Conservation (phyloP, 2,329 filamentous ascomycete genomes). For the Juglanconis sp. region DNA sequence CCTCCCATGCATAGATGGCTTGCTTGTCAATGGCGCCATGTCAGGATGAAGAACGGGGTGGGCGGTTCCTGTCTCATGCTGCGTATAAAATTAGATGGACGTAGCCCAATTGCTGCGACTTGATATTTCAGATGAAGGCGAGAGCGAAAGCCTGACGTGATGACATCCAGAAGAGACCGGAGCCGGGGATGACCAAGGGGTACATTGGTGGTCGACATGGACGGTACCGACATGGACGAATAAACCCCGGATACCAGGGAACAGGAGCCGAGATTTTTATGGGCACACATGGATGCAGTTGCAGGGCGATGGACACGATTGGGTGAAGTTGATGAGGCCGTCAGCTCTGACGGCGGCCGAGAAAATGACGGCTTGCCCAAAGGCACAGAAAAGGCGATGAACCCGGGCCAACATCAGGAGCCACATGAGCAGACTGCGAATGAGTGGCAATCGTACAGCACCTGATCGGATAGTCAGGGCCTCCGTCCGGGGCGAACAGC, state of each 20-base stretch:
- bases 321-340: background rate
- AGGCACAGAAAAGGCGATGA: slow-evolving; percentile 10
- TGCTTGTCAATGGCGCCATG: slow-evolving; percentile 5
- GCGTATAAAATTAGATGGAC: slow-evolving; percentile 16
- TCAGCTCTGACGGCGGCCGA: background rate
- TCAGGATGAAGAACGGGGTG: background rate
- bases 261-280: slow-evolving; percentile 12
- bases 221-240: background rate
- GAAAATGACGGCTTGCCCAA: slow-evolving; percentile 20
- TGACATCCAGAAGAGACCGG: background rate
- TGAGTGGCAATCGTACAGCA: background rate
- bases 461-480: too few relatives aligned
- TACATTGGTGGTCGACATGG: too few relatives aligned
- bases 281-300: background rate
- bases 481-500: too few relatives aligned
- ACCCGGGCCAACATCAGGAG: background rate
- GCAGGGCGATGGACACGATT: background rate
- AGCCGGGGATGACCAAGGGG: background rate
- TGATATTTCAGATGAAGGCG: background rate
- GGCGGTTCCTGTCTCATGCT: slow-evolving; percentile 12
- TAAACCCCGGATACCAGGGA: slow-evolving; percentile 7
- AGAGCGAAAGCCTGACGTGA: background rate
- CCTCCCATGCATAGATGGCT: background rate
- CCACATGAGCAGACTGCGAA: background rate
- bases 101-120: background rate